Evolutionary conservation across 495 filamentous ascomycete species (phyloP).

Genomic region (Usnea hakonensis): DNA sequence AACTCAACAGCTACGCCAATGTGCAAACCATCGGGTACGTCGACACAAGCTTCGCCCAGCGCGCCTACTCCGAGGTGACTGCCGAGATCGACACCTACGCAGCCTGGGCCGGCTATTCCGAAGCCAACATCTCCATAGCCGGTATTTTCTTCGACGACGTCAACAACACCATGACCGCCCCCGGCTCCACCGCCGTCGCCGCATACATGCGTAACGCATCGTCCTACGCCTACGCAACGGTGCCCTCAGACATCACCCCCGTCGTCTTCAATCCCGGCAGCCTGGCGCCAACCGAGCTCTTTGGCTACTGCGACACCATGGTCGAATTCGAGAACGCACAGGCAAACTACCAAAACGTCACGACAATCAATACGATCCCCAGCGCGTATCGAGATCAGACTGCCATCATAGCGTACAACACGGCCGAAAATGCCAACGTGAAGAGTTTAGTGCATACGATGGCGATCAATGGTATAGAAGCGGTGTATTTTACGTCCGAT

Average conservation of each 20-base stretch:
- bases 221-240: background rate
- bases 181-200: background rate
- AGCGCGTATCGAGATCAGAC: slow-evolving; percentile 1
- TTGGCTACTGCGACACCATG: slow-evolving; percentile 16
- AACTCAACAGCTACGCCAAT: slow-evolving; percentile 38
- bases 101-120: slow-evolving; percentile 31
- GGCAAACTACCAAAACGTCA: background rate
- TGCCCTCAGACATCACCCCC: slow-evolving; percentile 7
- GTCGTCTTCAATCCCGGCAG: slow-evolving; percentile 21
- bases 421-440: background rate
- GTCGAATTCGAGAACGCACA: slow-evolving; percentile 14
- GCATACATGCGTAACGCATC: slow-evolving; percentile 12
- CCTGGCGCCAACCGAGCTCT: slow-evolving; percentile 10
- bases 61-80: slow-evolving; percentile 28
- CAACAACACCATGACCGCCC: slow-evolving; percentile 20
- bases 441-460: slow-evolving; percentile 17
- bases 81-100: slow-evolving; percentile 37
- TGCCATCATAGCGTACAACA: slow-evolving; percentile 23
- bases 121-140: slow-evolving; percentile 30
- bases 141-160: slow-evolving; percentile 47
- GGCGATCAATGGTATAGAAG: slow-evolving; percentile 6
- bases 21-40: slow-evolving; percentile 44
- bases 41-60: slow-evolving; percentile 30
- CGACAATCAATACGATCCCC: slow-evolving; percentile 16
- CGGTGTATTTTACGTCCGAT: slow-evolving; percentile 13